Percentiles rank a stretch among this genome's conserved stretches.
These are phyloP conservation scores for Conticribra weissflogii DNA, from an alignment of 108 stramenopile species.

Conservation along the genomic window DNA sequence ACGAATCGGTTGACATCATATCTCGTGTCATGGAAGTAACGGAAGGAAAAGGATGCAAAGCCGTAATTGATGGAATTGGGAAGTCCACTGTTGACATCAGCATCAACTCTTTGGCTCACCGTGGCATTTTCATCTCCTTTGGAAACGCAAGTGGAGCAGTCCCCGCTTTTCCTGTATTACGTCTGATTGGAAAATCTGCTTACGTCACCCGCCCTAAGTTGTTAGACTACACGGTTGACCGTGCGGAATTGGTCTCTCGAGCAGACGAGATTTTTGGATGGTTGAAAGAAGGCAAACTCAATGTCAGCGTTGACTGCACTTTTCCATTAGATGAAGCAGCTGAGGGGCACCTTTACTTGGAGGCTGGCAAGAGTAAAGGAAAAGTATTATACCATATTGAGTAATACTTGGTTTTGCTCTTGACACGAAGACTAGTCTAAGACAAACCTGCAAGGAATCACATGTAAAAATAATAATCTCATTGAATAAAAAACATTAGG, in stretches of 20 bases:
- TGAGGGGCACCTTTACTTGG: conserved; percentile 60
- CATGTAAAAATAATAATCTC: too few species aligned
- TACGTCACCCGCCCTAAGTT: conserved; percentile 70
- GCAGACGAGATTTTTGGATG: conserved; percentile 60
- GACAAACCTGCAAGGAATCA: too few species aligned
- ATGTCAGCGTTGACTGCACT: conserved; percentile 52
- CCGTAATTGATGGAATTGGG: conserved; percentile 72
- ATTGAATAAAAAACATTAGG: too few species aligned
- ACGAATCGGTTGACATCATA: conserved; percentile 58
- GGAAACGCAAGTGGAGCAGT: conserved; percentile 72
- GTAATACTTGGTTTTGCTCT: too few species aligned
- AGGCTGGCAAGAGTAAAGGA: conserved; percentile 60
- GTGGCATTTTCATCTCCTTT: conserved; percentile 69
- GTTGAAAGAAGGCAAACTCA: conserved; percentile 57
- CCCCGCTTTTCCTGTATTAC: conserved; percentile 61
- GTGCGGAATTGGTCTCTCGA: conserved; percentile 58
- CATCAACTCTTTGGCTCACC: conserved; percentile 52
- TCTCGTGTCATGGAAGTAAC: conserved; percentile 62
- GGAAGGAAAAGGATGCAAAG: conserved; percentile 59
- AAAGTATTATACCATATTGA: conserved; percentile 58
- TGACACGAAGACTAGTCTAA: too few species aligned
- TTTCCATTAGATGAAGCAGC: conserved; percentile 60
- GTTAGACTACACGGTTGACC: conserved; percentile 56
- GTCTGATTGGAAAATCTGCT: conserved; percentile 54
- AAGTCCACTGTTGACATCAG: conserved; percentile 64